phyloP scores from a whole-genome alignment of 805 yeast genomes.

The Wickerhamiella australiensis region DNA sequence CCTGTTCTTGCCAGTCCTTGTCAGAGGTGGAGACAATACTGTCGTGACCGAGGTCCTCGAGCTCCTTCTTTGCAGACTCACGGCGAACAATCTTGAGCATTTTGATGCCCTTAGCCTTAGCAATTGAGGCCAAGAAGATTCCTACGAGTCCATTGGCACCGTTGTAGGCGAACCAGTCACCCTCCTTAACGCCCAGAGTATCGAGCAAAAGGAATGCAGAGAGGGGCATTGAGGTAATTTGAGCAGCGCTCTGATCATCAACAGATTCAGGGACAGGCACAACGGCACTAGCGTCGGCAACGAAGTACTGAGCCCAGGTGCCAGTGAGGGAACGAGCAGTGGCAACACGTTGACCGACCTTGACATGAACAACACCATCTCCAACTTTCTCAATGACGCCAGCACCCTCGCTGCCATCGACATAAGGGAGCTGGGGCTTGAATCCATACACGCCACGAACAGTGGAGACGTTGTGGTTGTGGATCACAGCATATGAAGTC shows the following conservation, averaged over 20 bases:
- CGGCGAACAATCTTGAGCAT: conserved; percentile 13
- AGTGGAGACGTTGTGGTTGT: conserved; percentile 7
- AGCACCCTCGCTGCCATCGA: conserved; percentile 7
- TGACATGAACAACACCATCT: conserved; percentile 2
- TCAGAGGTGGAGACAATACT: background rate
- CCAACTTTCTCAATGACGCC: conserved; percentile 9
- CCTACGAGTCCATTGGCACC: conserved; percentile 12
- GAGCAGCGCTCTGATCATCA: conserved; percentile 11
- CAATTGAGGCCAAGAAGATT: conserved; percentile 2
- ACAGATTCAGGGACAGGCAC: conserved; percentile 6
- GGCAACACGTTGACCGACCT: conserved; percentile 10
- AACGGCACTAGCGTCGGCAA: background rate
- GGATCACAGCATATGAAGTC: conserved; percentile 1
- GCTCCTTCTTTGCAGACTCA: conserved; percentile 8
- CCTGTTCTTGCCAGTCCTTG: conserved; percentile 4
- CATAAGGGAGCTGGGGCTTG: conserved; percentile 7
- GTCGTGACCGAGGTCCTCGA: conserved; percentile 7
- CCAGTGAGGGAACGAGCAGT: conserved; percentile 5
- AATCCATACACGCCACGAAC: conserved; percentile 6
- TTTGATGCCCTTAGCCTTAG: conserved; percentile 11
- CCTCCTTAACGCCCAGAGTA: conserved; percentile 2
- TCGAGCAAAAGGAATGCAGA: conserved; percentile 8
- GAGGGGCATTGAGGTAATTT: conserved; percentile 10
- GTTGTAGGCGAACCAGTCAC: conserved; percentile 12
- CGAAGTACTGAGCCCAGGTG: conserved; percentile 13